Percentiles rank a stretch among this genome's conserved stretches.
These are phyloP conservation scores for Rhizopogon vulgaris DNA, from an alignment of 768 basidiomycete genomes.

Conservation along the genomic window DNA sequence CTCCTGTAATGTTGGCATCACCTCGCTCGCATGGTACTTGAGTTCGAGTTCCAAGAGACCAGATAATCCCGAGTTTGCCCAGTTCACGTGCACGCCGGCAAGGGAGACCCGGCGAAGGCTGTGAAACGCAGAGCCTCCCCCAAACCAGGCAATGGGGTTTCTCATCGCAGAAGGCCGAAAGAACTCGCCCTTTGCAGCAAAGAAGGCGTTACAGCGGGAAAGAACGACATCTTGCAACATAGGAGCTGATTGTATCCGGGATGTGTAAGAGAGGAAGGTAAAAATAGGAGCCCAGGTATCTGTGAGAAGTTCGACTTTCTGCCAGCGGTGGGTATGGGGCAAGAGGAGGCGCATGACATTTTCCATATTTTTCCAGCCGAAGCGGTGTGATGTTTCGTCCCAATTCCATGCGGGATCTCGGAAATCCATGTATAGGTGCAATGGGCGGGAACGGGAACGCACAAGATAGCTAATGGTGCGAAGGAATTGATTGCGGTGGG, in stretches of 20 bases:
- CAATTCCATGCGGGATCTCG: constrained; percentile 54
- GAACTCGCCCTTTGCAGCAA: constrained; percentile 35
- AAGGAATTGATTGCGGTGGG: constrained; percentile 29
- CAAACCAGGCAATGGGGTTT: constrained; percentile 38
- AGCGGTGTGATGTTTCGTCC: constrained; percentile 39
- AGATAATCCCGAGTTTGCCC: constrained; percentile 35
- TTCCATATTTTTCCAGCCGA: constrained; percentile 39
- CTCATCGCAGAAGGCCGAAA: constrained; percentile 40
- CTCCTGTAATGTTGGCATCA: constrained; percentile 45
- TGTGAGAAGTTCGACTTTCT: constrained; percentile 41
- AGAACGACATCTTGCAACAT: constrained; percentile 37
- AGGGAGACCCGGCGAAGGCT: constrained; percentile 38
- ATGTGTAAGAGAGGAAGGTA: constrained; percentile 40
- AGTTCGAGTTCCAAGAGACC: constrained; percentile 44
- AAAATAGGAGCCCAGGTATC: constrained; percentile 59
- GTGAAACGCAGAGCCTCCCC: constrained; percentile 22
- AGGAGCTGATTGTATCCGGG: constrained; percentile 26
- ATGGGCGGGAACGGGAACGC: constrained; percentile 40
- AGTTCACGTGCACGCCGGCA: constrained; percentile 54
- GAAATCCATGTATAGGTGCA: constrained; percentile 51
- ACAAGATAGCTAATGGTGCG: constrained; percentile 33
- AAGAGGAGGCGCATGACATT: constrained; percentile 38
- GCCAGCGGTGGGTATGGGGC: constrained; percentile 42
- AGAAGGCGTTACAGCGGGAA: constrained; percentile 54
- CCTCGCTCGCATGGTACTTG: constrained; percentile 50